Evolutionary conservation across 441 rosid genomes (phyloP).

Genomic region (Biscutella laevigata): DNA sequence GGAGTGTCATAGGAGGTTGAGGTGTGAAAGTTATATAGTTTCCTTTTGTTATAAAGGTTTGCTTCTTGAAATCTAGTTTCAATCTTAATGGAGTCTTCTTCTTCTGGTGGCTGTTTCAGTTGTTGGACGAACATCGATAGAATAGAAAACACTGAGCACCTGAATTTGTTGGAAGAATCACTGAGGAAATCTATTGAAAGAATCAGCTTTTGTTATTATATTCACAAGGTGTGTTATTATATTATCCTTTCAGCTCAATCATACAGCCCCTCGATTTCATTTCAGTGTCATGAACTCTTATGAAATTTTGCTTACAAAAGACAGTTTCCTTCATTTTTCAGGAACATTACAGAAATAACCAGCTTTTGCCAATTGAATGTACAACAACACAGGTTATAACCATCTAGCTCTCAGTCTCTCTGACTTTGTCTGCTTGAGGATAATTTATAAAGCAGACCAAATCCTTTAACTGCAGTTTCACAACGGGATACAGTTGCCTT

Average conservation of each 20-base stretch:
- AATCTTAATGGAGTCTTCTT: not conserved
- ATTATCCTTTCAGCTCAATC: not conserved
- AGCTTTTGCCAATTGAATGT: constrained; percentile 45
- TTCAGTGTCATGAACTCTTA: not conserved
- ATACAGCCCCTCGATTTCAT: constrained; percentile 7
- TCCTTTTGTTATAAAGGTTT: not conserved
- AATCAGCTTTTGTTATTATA: too few relatives aligned
- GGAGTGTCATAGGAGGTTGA: constrained; percentile 43
- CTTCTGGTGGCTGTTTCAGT: constrained; percentile 37
- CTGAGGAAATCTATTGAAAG: constrained; percentile 53
- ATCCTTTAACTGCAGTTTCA: constrained; percentile 42
- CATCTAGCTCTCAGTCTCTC: not conserved
- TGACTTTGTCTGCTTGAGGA: not conserved
- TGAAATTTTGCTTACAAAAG: constrained; percentile 4
- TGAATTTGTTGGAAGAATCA: constrained; percentile 67
- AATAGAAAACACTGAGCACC: constrained; percentile 57
- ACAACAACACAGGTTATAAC: constrained; percentile 42
- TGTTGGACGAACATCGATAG: constrained; percentile 64
- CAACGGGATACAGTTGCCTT: constrained; percentile 46
- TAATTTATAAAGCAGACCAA: constrained; percentile 9
- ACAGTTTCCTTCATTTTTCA: constrained; percentile 25
- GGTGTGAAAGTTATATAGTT: constrained; percentile 30
- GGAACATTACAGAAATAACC: constrained; percentile 54
- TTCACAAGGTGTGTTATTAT: constrained; percentile 44
- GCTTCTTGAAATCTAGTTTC: not conserved